phyloP scores from a whole-genome alignment of 345 rosid genomes.

The Aethionema arabicum region DNA sequence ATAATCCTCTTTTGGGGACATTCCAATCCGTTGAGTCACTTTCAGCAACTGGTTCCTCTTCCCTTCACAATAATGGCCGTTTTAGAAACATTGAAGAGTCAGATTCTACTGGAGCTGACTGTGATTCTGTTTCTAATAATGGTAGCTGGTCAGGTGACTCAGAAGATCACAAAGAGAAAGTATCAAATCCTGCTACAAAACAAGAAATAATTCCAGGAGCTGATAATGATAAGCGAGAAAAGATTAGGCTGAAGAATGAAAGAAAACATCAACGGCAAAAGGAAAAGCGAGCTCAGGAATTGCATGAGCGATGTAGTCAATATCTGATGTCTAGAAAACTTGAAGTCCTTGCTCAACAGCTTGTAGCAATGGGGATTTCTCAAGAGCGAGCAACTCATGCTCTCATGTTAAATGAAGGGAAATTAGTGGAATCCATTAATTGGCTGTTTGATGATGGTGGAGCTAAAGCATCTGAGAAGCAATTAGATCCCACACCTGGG shows the following conservation, averaged over 20 bases:
- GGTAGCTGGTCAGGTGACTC: slow-evolving; percentile 98
- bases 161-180: slow-evolving; percentile 86
- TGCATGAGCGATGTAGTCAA: slow-evolving; percentile 75
- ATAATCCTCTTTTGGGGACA: slow-evolving; percentile 70
- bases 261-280: slow-evolving; percentile 91
- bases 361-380: slow-evolving; percentile 76
- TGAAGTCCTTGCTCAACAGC: slow-evolving; percentile 77
- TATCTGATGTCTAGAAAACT: slow-evolving; percentile 91
- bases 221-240: slow-evolving; percentile 86
- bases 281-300: slow-evolving; percentile 88
- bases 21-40: slow-evolving; percentile 65
- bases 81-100: slow-evolving; percentile 75
- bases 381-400: slow-evolving; percentile 84
- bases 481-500: slow-evolving; percentile 48
- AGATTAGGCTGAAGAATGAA: slow-evolving; percentile 87
- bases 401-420: slow-evolving; percentile 84
- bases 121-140: slow-evolving; percentile 81
- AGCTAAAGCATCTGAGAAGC: slow-evolving; percentile 58
- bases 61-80: slow-evolving; percentile 62
- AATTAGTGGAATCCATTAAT: slow-evolving; percentile 72
- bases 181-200: slow-evolving; percentile 42
- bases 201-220: slow-evolving; percentile 69
- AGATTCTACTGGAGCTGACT: slow-evolving; percentile 67
- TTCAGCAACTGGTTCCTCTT: slow-evolving; percentile 47
- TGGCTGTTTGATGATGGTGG: slow-evolving; percentile 73